Evolutionary conservation across 2,329 filamentous ascomycete species (phyloP).

Genomic region (Didymella sp.): DNA sequence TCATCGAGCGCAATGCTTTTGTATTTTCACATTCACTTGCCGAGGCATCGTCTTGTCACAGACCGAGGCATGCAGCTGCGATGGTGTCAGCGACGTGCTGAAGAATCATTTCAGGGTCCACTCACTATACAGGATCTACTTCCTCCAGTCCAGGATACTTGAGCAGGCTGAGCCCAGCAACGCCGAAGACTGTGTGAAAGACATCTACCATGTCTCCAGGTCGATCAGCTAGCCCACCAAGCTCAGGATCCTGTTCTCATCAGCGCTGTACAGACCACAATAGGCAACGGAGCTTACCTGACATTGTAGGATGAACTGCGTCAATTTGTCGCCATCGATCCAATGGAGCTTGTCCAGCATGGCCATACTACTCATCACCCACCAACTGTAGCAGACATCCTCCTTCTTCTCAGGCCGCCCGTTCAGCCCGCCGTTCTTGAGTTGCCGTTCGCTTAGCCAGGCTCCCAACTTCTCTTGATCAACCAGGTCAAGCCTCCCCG

Average conservation of each 20-base stretch:
- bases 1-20: not conserved
- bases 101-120: slow-evolving; percentile 15
- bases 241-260: slow-evolving; percentile 68
- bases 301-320: slow-evolving; percentile 81
- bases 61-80: slow-evolving; percentile 51
- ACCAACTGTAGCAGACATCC: slow-evolving; percentile 99
- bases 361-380: slow-evolving; percentile 89
- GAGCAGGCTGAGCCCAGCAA: slow-evolving; percentile 86
- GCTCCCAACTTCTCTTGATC: slow-evolving; percentile 81
- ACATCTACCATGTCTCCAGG: slow-evolving; percentile 97
- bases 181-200: slow-evolving; percentile 90
- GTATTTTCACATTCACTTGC: slow-evolving; percentile 24
- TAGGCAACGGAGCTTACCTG: slow-evolving; percentile 61
- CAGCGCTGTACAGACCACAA: slow-evolving; percentile 3
- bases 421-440: slow-evolving; percentile 87
- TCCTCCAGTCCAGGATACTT: slow-evolving; percentile 76
- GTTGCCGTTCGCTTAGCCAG: slow-evolving; percentile 93
- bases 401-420: slow-evolving; percentile 94
- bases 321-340: slow-evolving; percentile 85
- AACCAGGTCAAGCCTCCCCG: slow-evolving; percentile 79
- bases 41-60: slow-evolving; percentile 48
- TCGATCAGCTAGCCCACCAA: slow-evolving; percentile 86
- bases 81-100: slow-evolving; percentile 14
- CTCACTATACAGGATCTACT: slow-evolving; percentile 86
- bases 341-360: slow-evolving; percentile 90